phyloP scores from a whole-genome alignment of 2,329 filamentous ascomycete species.

The Penicillium sp. region DNA sequence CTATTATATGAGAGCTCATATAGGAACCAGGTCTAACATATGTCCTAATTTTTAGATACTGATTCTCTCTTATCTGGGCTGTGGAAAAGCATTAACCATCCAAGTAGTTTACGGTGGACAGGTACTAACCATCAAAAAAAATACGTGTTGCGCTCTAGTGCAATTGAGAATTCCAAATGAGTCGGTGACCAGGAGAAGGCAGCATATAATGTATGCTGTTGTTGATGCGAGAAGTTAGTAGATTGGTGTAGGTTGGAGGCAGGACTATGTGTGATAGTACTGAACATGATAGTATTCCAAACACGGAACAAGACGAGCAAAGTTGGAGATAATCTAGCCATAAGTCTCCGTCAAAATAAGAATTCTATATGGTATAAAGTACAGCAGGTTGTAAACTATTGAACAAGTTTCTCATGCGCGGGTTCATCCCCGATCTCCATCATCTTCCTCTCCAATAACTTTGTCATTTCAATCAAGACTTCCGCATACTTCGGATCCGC shows the following conservation, averaged over 20 bases:
- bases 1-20: too few relatives aligned
- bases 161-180: too few relatives aligned
- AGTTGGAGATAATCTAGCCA: not conserved
- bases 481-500: constrained; percentile 37
- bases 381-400: not conserved
- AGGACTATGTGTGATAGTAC: not conserved
- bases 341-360: not conserved
- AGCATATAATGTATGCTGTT: not conserved
- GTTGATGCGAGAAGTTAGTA: too few relatives aligned
- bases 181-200: too few relatives aligned
- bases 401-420: constrained; percentile 4
- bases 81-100: too few relatives aligned
- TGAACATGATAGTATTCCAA: not conserved
- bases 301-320: not conserved
- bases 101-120: too few relatives aligned
- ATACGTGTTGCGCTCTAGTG: too few relatives aligned
- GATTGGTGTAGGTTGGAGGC: not conserved
- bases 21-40: too few relatives aligned
- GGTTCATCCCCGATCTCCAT: constrained; percentile 50
- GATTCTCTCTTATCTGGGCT: too few relatives aligned
- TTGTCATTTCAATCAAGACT: constrained; percentile 43
- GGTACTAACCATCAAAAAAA: too few relatives aligned
- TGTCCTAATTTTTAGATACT: too few relatives aligned
- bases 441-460: constrained; percentile 51
- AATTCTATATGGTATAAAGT: not conserved